Percentiles rank a stretch among this genome's conserved stretches.
Evolutionary conservation across 2,329 filamentous ascomycete species (phyloP).

Genomic region (Ophiostoma sp.): DNA sequence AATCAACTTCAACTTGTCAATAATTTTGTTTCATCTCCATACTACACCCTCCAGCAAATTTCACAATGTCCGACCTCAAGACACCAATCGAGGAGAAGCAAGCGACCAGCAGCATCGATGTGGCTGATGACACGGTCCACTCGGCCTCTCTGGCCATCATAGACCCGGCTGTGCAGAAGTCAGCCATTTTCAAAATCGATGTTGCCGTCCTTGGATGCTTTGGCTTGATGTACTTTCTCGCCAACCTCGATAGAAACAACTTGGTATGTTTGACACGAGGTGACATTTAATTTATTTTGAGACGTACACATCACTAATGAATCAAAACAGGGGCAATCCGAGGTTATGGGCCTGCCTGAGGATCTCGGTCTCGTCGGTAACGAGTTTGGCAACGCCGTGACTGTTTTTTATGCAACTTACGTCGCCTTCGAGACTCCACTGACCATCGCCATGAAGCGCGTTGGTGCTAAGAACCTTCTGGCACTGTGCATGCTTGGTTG

Average conservation of each 20-base stretch:
- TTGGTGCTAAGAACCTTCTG: constrained; percentile 39
- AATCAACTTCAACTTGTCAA: not conserved
- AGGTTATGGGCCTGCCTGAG: constrained; percentile 39
- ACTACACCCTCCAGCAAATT: not conserved
- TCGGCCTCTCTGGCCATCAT: constrained; percentile 12
- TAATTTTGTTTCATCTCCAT: not conserved
- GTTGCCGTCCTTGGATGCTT: constrained; percentile 29
- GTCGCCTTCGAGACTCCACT: constrained; percentile 51
- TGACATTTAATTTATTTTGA: not conserved
- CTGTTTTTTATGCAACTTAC: constrained; percentile 44
- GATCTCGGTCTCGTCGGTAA: constrained; percentile 35
- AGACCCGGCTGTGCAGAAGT: constrained; percentile 26
- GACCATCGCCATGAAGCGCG: constrained; percentile 32
- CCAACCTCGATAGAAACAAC: constrained; percentile 38
- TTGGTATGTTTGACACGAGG: constrained; percentile 29
- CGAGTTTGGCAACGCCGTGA: constrained; percentile 42
- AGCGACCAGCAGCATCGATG: constrained; percentile 15
- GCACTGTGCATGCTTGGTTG: constrained; percentile 24
- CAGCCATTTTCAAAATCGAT: constrained; percentile 27
- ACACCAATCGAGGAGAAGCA: not conserved
- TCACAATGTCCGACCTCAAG: not conserved
- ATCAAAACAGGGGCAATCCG: constrained; percentile 26
- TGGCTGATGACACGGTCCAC: not conserved
- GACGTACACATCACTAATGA: not conserved
- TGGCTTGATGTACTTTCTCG: constrained; percentile 37